Base-by-base conservation (phyloP, 495 filamentous ascomycete genomes). In the Aspergillus taichungensis region DNA sequence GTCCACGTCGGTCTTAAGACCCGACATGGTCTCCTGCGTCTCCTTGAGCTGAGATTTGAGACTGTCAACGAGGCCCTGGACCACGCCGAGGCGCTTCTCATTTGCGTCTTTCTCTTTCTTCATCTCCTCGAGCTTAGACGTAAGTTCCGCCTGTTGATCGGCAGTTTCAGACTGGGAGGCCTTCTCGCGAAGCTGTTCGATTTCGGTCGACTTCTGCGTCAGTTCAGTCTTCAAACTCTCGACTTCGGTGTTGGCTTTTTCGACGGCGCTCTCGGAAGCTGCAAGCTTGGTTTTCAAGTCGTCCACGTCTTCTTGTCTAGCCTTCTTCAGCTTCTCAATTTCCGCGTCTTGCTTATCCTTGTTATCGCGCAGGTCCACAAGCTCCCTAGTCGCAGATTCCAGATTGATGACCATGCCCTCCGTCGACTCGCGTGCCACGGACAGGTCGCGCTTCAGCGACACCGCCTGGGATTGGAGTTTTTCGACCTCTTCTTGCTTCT, bases 401-500 rank as follows among this genome's bases (percentile, higher is more conserved):
- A 85, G 60, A 46, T 71, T 81, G 46, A 77, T 69, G 1, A 77
- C 77, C 64, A 87, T 77, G 13, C 75, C 73, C 47, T 81, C 69
- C 6, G 78, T 83, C 6, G 81, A 79, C 56, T 86, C 82, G 37
- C 79, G 76, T 3, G 79, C 70, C 27, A 76, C 73, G 0, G 71
- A 66, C 24, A 79, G 59, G 47, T 78, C 74, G 4, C 62, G 60
- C 55, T 72, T 71, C 13, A 80, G 65, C 34, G 64, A 73, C 18
- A 74, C 73, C 12, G 85, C 62, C 42, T 86, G 78, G 8, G 66
- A 60, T 52, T 83, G 83, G 12, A 91, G 74, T 13, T 70, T 68
- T 30, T 76, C 73, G 29, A 89, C 74, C 55, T 89, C 82, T 30
- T 75, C 69, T 47, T 87, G 78, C 34, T 74, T 74, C 43, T 71